These are phyloP conservation scores for Candida sanyaensis DNA, from an alignment of 1,139 yeast genomes.

Conservation along the genomic window DNA sequence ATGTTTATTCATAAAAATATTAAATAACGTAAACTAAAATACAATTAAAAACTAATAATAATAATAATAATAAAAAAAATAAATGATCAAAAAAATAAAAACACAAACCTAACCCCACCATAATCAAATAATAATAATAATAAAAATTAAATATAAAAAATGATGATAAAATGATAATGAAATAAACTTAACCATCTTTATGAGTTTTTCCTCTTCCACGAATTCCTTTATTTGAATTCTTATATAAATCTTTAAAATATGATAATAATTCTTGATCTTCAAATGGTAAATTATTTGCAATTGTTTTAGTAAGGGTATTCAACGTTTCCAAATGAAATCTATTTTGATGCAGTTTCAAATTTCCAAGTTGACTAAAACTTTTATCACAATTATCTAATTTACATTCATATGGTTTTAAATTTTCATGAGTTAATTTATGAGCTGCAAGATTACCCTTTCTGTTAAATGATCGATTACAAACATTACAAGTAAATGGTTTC, in stretches of 20 bases:
- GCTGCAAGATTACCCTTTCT: constrained; percentile 91
- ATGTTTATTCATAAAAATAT: neutral
- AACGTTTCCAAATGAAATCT: constrained; percentile 78
- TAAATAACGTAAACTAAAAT: no score
- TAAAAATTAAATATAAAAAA: neutral
- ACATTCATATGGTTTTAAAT: constrained; percentile 78
- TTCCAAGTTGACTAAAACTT: constrained; percentile 88
- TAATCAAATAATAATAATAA: neutral
- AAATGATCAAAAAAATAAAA: neutral
- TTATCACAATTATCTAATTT: constrained; percentile 80
- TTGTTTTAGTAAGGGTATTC: constrained; percentile 59
- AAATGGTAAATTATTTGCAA: constrained; percentile 58
- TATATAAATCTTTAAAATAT: constrained; percentile 79
- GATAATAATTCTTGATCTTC: constrained; percentile 69
- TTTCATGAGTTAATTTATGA: constrained; percentile 78
- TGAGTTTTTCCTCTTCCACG: constrained; percentile 74
- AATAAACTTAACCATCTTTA: constrained; percentile 20
- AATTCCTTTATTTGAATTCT: constrained; percentile 87
- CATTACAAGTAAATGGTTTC: constrained; percentile 77
- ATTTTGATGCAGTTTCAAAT: constrained; percentile 91
- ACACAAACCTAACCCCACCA: neutral
- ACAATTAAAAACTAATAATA: no score
- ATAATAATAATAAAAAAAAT: no score
- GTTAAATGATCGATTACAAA: constrained; percentile 74
- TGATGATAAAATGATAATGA: neutral